A percentile compares a stretch with the other conserved stretches of the same genome.
These are phyloP conservation scores for Ophiostoma sp. DNA, from an alignment of 2,329 filamentous ascomycete species.

Conservation along the genomic window DNA sequence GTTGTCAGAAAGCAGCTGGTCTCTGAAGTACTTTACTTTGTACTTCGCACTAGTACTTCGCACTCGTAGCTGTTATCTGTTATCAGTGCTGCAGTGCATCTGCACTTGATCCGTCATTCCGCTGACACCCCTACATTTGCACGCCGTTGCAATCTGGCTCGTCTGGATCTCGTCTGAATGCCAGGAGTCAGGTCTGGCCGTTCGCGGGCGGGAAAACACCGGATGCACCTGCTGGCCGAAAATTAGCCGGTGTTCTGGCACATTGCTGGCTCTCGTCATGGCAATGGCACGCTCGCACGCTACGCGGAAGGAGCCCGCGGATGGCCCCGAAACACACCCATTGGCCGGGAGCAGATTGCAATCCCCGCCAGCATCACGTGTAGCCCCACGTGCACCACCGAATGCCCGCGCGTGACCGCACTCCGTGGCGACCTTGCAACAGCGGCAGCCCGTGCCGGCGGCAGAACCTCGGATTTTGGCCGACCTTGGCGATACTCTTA, in stretches of 20 bases:
- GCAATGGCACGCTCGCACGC: not conserved
- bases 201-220: slow-evolving; percentile 5
- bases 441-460: slow-evolving; percentile 24
- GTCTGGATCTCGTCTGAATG: no score
- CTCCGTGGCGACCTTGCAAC: not conserved
- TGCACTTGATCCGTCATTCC: not conserved
- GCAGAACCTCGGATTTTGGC: slow-evolving; percentile 23
- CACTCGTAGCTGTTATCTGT: not conserved
- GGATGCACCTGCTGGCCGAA: slow-evolving; percentile 4
- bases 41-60: no score
- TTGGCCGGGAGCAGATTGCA: not conserved
- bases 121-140: not conserved
- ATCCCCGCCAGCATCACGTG: not conserved
- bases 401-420: not conserved
- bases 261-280: not conserved
- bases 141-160: not conserved
- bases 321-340: no score
- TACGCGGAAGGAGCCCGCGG: no score
- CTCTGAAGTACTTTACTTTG: no score
- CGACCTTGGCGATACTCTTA: not conserved
- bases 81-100: not conserved
- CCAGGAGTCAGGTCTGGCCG: not conserved
- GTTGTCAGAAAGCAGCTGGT: no score
- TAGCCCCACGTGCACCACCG: not conserved
- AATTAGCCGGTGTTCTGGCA: not conserved